These are phyloP conservation scores for Hyaloscypha finlandica DNA, from an alignment of 495 filamentous ascomycete genomes.

Conservation along the genomic window DNA sequence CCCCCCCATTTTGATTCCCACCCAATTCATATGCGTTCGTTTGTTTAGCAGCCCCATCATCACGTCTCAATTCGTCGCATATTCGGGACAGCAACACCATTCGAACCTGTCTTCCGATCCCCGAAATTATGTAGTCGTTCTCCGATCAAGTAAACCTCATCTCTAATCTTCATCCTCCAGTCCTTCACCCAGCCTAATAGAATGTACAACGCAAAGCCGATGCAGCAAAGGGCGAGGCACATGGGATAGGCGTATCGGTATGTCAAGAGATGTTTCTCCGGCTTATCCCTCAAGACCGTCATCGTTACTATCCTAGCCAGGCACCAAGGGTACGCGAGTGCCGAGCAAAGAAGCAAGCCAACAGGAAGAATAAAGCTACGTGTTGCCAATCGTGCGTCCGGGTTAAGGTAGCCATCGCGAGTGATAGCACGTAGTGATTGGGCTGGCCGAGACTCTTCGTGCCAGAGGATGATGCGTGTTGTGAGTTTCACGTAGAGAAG, in stretches of 20 bases:
- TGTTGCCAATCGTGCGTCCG: constrained; percentile 76
- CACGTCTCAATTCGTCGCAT: constrained; percentile 29
- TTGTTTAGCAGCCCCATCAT: background rate
- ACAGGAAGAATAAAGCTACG: constrained; percentile 79
- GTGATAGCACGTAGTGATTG: constrained; percentile 74
- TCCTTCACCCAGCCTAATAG: constrained; percentile 64
- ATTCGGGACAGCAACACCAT: constrained; percentile 1
- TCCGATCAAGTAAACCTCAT: constrained; percentile 96
- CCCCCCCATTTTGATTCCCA: background rate
- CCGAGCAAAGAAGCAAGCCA: constrained; percentile 53
- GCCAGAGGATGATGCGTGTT: constrained; percentile 66
- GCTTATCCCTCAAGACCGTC: constrained; percentile 35
- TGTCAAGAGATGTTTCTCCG: constrained; percentile 51
- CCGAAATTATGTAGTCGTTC: constrained; percentile 62
- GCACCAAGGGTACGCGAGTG: constrained; percentile 46
- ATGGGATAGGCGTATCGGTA: constrained; percentile 74
- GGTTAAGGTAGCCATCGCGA: constrained; percentile 77
- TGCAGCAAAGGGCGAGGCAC: constrained; percentile 8
- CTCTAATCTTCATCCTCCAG: constrained; percentile 82
- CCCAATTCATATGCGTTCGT: background rate
- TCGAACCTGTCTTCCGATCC: constrained; percentile 22
- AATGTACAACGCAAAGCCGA: constrained; percentile 46
- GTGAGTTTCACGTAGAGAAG: constrained; percentile 89
- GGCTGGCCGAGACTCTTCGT: constrained; percentile 66
- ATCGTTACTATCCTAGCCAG: constrained; percentile 35